Evolutionary conservation across 106 monocot species (phyloP), one percentile per base, ranked within the genome.

Genomic region (Dendrobium chrysotoxum): DNA sequence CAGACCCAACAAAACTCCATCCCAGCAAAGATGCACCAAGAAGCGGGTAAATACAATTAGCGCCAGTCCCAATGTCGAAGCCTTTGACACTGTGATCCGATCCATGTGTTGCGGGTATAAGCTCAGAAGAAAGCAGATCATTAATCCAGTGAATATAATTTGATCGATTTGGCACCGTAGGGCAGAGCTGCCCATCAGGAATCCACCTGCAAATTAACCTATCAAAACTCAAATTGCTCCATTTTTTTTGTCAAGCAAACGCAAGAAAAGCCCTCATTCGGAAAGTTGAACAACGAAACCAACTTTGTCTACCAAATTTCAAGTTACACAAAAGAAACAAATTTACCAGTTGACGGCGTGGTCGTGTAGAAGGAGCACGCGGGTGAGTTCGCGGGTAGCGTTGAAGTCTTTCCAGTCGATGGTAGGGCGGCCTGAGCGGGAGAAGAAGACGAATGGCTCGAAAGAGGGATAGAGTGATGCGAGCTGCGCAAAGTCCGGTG

Each of bases 391-490:
- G 84, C 98, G 92, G 67, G 91, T 91, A 89, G 92, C 92, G 80
- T 87, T 85, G 92, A 84, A 90, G 85, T 97, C 89, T 70, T 93
- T 91, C 87, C 87, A 95, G 91, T 95, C 91, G 86, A 99, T 88
- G 46, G 91, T 57, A 28, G 91, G 79, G 31, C 91, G 91, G 74
- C 89, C 85, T 66, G 77, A 71, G 54, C 78, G 39, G 10, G 84
- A 76, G 9, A 87, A 77, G 81, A 85, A 88, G 80, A 95, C 90
- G 87, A 86, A 99, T 64, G 88, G 82, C n/a, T 57, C 57, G 79
- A 99, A 93, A 50, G 95, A 99, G 2, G 99, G 91, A 82, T 95
- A 99, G 28, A 99, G 95, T 73, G 91, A 91, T n/a, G 95, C 95
- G 15, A 99, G 90, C 15, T 83, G 81, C 5, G 53, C 79, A 83